Base-by-base conservation (phyloP, 2,329 filamentous ascomycete genomes). In the Hymenoscyphus linearis region DNA sequence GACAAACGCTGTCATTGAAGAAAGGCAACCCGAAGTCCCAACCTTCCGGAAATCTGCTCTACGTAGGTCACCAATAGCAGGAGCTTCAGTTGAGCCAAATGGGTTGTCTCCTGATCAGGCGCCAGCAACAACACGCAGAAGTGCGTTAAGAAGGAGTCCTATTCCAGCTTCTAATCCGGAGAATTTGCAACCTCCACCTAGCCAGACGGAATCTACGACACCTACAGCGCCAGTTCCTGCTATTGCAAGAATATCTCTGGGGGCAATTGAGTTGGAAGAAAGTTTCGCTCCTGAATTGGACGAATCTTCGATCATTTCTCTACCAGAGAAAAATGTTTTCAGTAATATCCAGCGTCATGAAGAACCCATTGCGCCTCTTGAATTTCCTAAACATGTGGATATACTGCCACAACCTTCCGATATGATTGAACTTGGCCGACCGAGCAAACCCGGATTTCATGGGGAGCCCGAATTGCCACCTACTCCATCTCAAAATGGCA, bases 391-490 rank as follows among this genome's bases (percentile, higher is more conserved):
- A 47, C 9, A 47, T 22, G 40, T 47, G 40, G 40, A 47, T 12
- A 47, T 47, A 47, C n/a, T 10, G 7, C 40, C 22, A 3, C 40
- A 47, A 18, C 40, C 40, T 47, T n/a, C 40, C n/a, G 40, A 22
- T 47, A 47, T 22, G 18, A 47, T 47, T 12, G 40, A 47, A 25
- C 40, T 47, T 22, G 40, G 40, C n/a, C 40, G 40, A 12, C 40
- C 40, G 22, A 47, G 40, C 22, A 47, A 25, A 10, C n/a, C 40
- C 12, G 40, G 40, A 3, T 47, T 47, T 12, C 40, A 47, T 25
- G 78, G 79, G 16, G 85, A 89, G 67, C 86, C 86, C 1, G 85
- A 88, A 55, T 77, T 90, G 4, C 87, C 87, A 2, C 83, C 83
- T 0, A 83, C 83, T 0, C 80, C 81, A 0, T 77, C 78, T 34